These are phyloP conservation scores for Persicaria maculosa DNA, from an alignment of 148 eudicot genomes.

Conservation along the genomic window DNA sequence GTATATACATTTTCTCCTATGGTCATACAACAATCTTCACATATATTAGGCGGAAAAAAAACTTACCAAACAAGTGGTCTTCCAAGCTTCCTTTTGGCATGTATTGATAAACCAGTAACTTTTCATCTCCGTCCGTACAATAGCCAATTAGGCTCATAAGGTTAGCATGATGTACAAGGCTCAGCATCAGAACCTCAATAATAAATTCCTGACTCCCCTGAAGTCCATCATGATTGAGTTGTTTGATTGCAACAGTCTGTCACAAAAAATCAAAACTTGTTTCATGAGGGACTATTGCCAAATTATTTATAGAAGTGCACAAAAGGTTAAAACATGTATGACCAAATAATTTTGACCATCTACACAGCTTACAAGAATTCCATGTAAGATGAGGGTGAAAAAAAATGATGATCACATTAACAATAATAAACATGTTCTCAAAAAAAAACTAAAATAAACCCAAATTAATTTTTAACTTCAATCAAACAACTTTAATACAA, in stretches of 20 bases:
- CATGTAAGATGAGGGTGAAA: neutral
- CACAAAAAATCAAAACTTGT: constrained; percentile 14
- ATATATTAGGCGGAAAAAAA: constrained; percentile 4
- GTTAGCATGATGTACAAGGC: constrained; percentile 40
- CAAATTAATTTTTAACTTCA: neutral
- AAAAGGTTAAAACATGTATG: neutral
- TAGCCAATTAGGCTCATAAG: constrained; percentile 44
- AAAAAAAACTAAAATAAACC: neutral
- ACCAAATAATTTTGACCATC: neutral
- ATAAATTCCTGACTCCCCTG: constrained; percentile 49
- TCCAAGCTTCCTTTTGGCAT: constrained; percentile 50
- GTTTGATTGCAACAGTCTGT: constrained; percentile 42
- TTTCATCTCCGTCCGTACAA: constrained; percentile 44
- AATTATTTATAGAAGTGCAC: neutral
- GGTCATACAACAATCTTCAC: neutral
- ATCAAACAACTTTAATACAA: neutral
- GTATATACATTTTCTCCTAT: neutral
- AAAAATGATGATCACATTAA: neutral
- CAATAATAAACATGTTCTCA: no score
- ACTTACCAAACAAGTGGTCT: constrained; percentile 40
- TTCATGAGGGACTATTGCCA: neutral
- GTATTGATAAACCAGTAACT: constrained; percentile 40
- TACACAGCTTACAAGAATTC: neutral
- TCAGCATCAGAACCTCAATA: constrained; percentile 46
- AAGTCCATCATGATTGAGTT: constrained; percentile 35